phyloP scores from a whole-genome alignment of 2,329 filamentous ascomycete genomes.

The Fusarium lateritium region DNA sequence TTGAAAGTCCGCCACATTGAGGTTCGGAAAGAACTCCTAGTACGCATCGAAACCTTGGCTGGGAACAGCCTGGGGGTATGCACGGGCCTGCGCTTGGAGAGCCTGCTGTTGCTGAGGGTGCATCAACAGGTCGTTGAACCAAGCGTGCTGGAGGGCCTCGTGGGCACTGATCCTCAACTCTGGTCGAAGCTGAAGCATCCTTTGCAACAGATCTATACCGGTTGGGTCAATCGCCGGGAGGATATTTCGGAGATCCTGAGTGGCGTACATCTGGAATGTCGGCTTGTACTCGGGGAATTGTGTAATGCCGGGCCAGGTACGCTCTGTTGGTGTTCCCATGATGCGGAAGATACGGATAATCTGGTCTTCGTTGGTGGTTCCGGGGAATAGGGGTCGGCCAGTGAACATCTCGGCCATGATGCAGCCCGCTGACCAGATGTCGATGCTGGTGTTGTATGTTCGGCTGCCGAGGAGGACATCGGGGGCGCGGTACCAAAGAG shows the following conservation, averaged over 20 bases:
- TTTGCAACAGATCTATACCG: constrained; percentile 87
- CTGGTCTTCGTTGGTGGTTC: constrained; percentile 98
- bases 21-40: constrained; percentile 40
- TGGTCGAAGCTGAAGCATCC: constrained; percentile 93
- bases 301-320: constrained; percentile 94
- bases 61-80: constrained; percentile 58
- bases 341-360: constrained; percentile 97
- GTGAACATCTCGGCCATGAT: constrained; percentile 99
- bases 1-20: not conserved
- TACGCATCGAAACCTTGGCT: constrained; percentile 57
- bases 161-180: constrained; percentile 91
- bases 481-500: constrained; percentile 96
- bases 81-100: constrained; percentile 60
- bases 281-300: constrained; percentile 98
- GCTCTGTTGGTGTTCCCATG: constrained; percentile 97
- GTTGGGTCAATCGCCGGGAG: constrained; percentile 90
- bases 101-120: constrained; percentile 62
- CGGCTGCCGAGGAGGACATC: constrained; percentile 94
- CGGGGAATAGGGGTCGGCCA: constrained; percentile 93
- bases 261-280: constrained; percentile 94
- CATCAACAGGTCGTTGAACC: constrained; percentile 85
- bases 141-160: constrained; percentile 89
- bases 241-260: constrained; percentile 89
- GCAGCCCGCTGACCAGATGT: constrained; percentile 98
- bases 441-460: constrained; percentile 99